phyloP scores from a whole-genome alignment of 2,329 filamentous ascomycete genomes.

The Phialophora verrucosa region DNA sequence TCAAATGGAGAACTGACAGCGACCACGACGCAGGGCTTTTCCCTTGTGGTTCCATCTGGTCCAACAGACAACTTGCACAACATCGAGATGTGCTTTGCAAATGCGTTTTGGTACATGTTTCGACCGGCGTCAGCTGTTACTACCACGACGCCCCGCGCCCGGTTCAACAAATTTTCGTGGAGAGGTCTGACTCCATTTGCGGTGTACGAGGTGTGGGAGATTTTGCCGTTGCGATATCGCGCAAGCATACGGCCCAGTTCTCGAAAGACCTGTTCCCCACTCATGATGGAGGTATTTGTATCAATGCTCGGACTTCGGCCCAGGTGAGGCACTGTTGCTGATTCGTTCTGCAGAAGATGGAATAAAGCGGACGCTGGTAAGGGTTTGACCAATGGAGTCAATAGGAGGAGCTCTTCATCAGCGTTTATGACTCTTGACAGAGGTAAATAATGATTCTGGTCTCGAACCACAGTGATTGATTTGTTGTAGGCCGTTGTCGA shows the following conservation, averaged over 20 bases:
- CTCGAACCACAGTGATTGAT: constrained; percentile 90
- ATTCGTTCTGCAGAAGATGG: constrained; percentile 57
- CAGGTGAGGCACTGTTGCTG: constrained; percentile 45
- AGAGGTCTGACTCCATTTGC: constrained; percentile 90
- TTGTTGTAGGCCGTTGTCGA: constrained; percentile 87
- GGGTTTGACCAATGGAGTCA: constrained; percentile 89
- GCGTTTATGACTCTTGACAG: constrained; percentile 79
- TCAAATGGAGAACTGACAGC: constrained; percentile 96
- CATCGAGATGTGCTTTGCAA: constrained; percentile 95
- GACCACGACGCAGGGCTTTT: constrained; percentile 88
- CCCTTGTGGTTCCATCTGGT: constrained; percentile 50
- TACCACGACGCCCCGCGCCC: constrained; percentile 85
- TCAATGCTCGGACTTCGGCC: constrained; percentile 57
- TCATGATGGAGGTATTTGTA: constrained; percentile 73
- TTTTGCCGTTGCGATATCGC: constrained; percentile 79
- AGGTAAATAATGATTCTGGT: constrained; percentile 84
- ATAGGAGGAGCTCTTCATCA: constrained; percentile 84
- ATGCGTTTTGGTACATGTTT: constrained; percentile 91
- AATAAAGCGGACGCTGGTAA: constrained; percentile 87
- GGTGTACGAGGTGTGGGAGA: constrained; percentile 93
- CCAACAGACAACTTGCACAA: constrained; percentile 67
- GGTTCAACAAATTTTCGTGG: constrained; percentile 88
- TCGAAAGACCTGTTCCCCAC: constrained; percentile 88
- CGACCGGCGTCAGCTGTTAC: constrained; percentile 92
- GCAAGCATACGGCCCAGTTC: constrained; percentile 89